phyloP scores from a whole-genome alignment of 23 red algal genomes.

The Agarophyton chilense region DNA sequence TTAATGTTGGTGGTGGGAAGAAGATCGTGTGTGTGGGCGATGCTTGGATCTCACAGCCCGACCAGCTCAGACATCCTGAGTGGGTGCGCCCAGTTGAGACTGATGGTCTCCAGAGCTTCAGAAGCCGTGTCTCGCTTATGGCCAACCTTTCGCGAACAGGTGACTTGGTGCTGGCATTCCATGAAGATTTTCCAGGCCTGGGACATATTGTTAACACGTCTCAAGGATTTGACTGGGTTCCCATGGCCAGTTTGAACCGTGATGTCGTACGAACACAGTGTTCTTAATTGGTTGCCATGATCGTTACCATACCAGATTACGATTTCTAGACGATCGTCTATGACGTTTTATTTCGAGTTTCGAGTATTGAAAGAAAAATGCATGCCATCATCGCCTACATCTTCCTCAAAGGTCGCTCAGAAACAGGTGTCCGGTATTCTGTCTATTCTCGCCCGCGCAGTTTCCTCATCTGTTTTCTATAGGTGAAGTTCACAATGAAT shows the following conservation, averaged over 20 bases:
- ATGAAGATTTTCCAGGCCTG: slow-evolving; percentile 37
- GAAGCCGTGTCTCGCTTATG: slow-evolving; percentile 5
- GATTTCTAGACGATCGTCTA: too few species aligned
- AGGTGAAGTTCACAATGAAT: too few species aligned
- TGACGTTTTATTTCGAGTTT: too few species aligned
- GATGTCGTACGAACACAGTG: slow-evolving; percentile 1
- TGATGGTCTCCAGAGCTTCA: background rate
- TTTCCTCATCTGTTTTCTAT: too few species aligned
- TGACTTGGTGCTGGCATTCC: slow-evolving; percentile 20
- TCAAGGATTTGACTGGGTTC: slow-evolving; percentile 1
- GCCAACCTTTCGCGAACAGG: background rate
- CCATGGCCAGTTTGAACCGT: background rate
- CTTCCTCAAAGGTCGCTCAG: too few species aligned
- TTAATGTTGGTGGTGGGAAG: background rate
- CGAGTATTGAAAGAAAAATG: too few species aligned
- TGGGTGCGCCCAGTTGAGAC: slow-evolving; percentile 24
- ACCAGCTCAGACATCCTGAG: slow-evolving; percentile 39
- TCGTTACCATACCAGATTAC: too few species aligned
- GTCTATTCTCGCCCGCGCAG: too few species aligned
- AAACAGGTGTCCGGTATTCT: too few species aligned
- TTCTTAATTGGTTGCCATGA: too few species aligned
- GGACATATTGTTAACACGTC: slow-evolving; percentile 8
- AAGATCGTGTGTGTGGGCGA: slow-evolving; percentile 15
- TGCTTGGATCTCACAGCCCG: slow-evolving; percentile 27
- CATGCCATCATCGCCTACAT: too few species aligned